Evolutionary conservation across 192 early-diverging fungal genomes (phyloP).

Genomic region (Coemansia erecta): DNA sequence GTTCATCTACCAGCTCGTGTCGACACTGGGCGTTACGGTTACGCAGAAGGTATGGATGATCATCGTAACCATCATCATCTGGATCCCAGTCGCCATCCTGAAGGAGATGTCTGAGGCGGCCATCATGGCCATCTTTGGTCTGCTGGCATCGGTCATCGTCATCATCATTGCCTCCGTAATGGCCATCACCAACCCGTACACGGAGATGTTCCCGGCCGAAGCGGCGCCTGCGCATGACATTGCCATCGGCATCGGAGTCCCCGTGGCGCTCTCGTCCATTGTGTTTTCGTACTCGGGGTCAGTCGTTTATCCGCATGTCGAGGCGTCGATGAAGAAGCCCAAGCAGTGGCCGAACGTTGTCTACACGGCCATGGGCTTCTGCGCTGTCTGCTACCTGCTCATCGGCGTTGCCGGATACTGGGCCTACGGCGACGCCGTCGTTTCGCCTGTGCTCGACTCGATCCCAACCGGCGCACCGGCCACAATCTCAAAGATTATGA

Average conservation of each 20-base stretch:
- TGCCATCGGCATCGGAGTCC: constrained; percentile 51
- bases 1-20: constrained; percentile 60
- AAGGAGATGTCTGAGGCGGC: constrained; percentile 80
- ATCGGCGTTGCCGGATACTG: constrained; percentile 69
- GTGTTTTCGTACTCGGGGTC: constrained; percentile 75
- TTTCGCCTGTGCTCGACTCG: constrained; percentile 66
- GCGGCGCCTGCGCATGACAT: constrained; percentile 23
- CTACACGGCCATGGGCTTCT: constrained; percentile 55
- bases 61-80: constrained; percentile 57
- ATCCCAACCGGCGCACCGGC: constrained; percentile 60
- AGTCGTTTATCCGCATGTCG: constrained; percentile 77
- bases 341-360: constrained; percentile 65
- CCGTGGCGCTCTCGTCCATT: constrained; percentile 67
- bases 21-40: constrained; percentile 42
- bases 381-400: constrained; percentile 63
- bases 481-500: constrained; percentile 66
- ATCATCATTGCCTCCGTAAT: constrained; percentile 62
- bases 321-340: constrained; percentile 70
- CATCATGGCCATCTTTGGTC: constrained; percentile 64
- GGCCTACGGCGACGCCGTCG: constrained; percentile 63
- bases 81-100: constrained; percentile 64
- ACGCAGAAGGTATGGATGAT: constrained; percentile 58
- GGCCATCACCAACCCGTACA: constrained; percentile 42
- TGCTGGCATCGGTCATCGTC: constrained; percentile 65
- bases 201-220: constrained; percentile 30